Evolutionary conservation across 257 asterid genomes (phyloP), one percentile per base, ranked within the genome.

Genomic region (Solanum sejunctum): DNA sequence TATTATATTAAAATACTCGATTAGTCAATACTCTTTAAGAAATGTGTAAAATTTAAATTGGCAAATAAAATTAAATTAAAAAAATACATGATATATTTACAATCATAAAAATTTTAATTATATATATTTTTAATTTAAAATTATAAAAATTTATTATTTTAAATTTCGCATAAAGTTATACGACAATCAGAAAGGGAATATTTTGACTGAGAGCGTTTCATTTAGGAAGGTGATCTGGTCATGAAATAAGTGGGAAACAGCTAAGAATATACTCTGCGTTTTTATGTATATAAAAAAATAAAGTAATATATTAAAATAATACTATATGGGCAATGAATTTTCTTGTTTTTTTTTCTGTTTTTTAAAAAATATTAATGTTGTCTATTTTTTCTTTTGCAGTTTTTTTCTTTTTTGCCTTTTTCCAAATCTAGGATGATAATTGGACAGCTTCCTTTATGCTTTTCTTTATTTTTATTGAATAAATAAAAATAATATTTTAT

Each of bases 221-320:
- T 81, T 45, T 20, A 80, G 77, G 28, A 52, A 47, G 20, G 47
- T 21, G 17, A 49, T 72, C 4, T 71, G 54, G 36, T 36, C 23
- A 52, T 11, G 52, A 26, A 9, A 13, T 12, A 41, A 51, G 81
- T 86, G 81, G 88, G 55, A 75, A 86, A 83, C 84, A 83, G 84
- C 84, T 52, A 69, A 82, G 84, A 17, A 73, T 21, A 73, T 73
- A 47, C 47, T 73, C 58, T 23, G 12, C 4, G 39, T 73, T 20
- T 75, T 6, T 21, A 47, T 47, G 32, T 21, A 45, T 73, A 23
- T 32, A 67, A 26, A 67, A 3, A 43, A 32, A 61, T 1, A 77
- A 75, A 75, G 55, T 8, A 1, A 47, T 10, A 23, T 2, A 28
- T 28, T 28, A 13, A 36, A 17, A 56, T 58, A 63, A 64, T 51